A percentile compares a stretch with the other conserved stretches of the same genome.
These are phyloP conservation scores for Aspergillus sojae DNA, from an alignment of 2,329 filamentous ascomycete species.

Conservation along the genomic window DNA sequence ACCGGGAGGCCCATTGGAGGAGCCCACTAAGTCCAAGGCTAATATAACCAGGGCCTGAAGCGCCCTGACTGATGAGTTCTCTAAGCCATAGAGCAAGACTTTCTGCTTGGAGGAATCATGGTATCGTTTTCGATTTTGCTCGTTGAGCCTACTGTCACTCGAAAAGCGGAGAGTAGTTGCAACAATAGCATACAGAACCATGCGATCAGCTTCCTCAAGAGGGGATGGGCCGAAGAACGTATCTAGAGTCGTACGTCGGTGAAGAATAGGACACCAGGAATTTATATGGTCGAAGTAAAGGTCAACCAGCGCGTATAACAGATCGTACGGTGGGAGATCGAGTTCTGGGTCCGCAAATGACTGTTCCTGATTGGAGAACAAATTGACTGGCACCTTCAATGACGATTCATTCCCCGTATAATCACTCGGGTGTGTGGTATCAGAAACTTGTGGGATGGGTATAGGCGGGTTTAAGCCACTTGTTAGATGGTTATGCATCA, in stretches of 20 bases:
- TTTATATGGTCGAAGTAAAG: slow-evolving; percentile 80
- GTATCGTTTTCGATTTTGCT: slow-evolving; percentile 72
- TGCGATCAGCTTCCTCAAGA: slow-evolving; percentile 77
- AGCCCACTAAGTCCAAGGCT: slow-evolving; percentile 80
- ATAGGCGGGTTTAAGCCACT: slow-evolving; percentile 25
- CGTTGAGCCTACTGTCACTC: slow-evolving; percentile 71
- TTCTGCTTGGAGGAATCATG: slow-evolving; percentile 81
- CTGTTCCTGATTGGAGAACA: slow-evolving; percentile 54
- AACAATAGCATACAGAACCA: slow-evolving; percentile 84
- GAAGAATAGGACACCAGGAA: slow-evolving; percentile 87
- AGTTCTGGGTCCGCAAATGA: slow-evolving; percentile 57
- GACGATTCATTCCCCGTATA: slow-evolving; percentile 53
- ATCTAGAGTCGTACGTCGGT: slow-evolving; percentile 79
- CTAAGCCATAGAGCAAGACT: slow-evolving; percentile 82
- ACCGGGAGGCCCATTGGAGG: slow-evolving; percentile 84
- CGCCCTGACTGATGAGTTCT: slow-evolving; percentile 86
- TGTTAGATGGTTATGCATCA: slow-evolving; percentile 25
- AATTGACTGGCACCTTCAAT: slow-evolving; percentile 62
- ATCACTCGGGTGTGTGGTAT: slow-evolving; percentile 27
- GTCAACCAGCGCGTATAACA: slow-evolving; percentile 72
- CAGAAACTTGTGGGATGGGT: slow-evolving; percentile 28
- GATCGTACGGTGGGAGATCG: slow-evolving; percentile 73
- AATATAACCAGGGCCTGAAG: slow-evolving; percentile 86
- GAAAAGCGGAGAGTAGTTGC: slow-evolving; percentile 86
- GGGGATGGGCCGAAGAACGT: slow-evolving; percentile 76